phyloP scores from a whole-genome alignment of 495 filamentous ascomycete species.

The Penicillium egyptiacum region DNA sequence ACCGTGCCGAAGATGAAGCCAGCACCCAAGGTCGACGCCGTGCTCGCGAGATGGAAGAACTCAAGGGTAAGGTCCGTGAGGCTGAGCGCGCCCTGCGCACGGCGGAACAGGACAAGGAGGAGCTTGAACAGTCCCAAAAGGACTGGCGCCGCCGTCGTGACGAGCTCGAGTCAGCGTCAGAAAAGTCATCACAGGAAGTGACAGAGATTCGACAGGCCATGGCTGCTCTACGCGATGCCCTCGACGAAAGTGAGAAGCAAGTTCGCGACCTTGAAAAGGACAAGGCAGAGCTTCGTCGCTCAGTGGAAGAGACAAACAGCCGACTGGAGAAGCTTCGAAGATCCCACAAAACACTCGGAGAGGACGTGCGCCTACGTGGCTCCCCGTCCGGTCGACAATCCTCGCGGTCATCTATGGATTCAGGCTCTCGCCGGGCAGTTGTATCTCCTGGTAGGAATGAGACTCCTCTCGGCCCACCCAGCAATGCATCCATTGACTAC shows the following conservation, averaged over 20 bases:
- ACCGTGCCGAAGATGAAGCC: slow-evolving; percentile 88
- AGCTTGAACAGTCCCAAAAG: slow-evolving; percentile 66
- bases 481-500: slow-evolving; percentile 57
- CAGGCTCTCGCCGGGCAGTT: slow-evolving; percentile 47
- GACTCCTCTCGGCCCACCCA: slow-evolving; percentile 34
- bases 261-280: slow-evolving; percentile 78
- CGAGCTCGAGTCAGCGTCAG: slow-evolving; percentile 69
- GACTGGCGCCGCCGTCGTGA: slow-evolving; percentile 72
- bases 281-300: slow-evolving; percentile 68
- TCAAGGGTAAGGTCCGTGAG: slow-evolving; percentile 75
- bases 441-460: slow-evolving; percentile 43
- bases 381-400: slow-evolving; percentile 52
- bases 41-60: slow-evolving; percentile 82
- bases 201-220: slow-evolving; percentile 75
- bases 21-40: slow-evolving; percentile 71
- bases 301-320: slow-evolving; percentile 72
- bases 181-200: slow-evolving; percentile 67
- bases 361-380: slow-evolving; percentile 40
- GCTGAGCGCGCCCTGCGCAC: slow-evolving; percentile 72
- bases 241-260: slow-evolving; percentile 87
- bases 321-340: slow-evolving; percentile 79
- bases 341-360: slow-evolving; percentile 57
- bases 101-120: slow-evolving; percentile 64
- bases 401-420: slow-evolving; percentile 66
- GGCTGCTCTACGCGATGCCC: slow-evolving; percentile 69